Evolutionary conservation across 768 basidiomycete genomes (phyloP).

Genomic region (Phylloporus arenicola): DNA sequence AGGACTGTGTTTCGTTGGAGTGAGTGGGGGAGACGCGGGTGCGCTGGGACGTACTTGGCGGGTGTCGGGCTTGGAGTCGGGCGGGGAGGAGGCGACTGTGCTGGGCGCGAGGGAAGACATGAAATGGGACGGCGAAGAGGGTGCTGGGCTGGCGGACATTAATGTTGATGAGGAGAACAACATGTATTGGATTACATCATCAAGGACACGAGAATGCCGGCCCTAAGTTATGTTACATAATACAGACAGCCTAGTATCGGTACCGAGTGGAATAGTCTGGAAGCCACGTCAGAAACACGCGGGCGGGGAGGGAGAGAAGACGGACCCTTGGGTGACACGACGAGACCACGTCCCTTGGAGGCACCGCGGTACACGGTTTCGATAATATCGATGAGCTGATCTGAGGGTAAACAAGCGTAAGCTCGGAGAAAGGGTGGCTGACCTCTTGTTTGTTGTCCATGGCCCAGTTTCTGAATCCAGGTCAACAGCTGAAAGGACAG

Average conservation of each 20-base stretch:
- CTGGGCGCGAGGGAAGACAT: conserved; percentile 22
- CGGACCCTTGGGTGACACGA: conserved; percentile 92
- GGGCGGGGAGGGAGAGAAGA: neutral
- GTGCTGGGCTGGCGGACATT: conserved; percentile 21
- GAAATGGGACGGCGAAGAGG: conserved; percentile 8
- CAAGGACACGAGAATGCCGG: conserved; percentile 23
- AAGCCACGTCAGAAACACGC: neutral
- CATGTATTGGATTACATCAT: conserved; percentile 21
- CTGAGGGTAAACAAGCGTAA: neutral
- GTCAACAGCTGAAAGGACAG: neutral
- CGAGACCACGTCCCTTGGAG: conserved; percentile 95
- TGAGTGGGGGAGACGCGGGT: neutral
- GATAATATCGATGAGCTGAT: conserved; percentile 90
- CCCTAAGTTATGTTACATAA: conserved; percentile 14
- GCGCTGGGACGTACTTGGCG: conserved; percentile 17
- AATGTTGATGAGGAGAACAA: neutral
- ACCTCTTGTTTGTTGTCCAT: conserved; percentile 99
- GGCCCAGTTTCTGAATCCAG: conserved; percentile 82
- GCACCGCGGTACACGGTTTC: conserved; percentile 98
- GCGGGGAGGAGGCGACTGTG: conserved; percentile 26
- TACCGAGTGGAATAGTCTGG: conserved; percentile 80
- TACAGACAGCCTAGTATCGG: conserved; percentile 44
- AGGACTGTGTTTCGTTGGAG: conserved; percentile 4
- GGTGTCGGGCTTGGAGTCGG: conserved; percentile 12
- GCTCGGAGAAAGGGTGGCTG: neutral